A percentile compares a stretch with the other conserved stretches of the same genome.
These are phyloP conservation scores for Rosa hybrid DNA, from an alignment of 331 rosid genomes.

Conservation along the genomic window DNA sequence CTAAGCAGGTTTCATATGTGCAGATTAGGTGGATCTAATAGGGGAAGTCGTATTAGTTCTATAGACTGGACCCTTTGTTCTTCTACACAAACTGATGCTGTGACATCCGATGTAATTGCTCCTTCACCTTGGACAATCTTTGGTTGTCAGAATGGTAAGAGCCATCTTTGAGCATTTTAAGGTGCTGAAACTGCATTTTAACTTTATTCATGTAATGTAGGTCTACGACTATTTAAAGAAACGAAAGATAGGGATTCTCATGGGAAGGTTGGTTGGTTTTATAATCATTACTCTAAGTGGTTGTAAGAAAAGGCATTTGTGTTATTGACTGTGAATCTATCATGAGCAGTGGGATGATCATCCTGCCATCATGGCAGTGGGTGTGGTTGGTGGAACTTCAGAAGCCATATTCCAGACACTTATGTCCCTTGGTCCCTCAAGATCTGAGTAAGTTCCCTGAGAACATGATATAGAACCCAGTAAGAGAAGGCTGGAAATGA, in stretches of 20 bases:
- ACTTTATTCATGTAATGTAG: conserved; percentile 38
- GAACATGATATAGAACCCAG: neutral
- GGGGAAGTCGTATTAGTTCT: conserved; percentile 50
- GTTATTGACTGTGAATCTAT: conserved; percentile 27
- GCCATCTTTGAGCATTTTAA: conserved; percentile 24
- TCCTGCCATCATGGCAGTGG: conserved; percentile 94
- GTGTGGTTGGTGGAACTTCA: conserved; percentile 81
- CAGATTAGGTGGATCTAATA: conserved; percentile 64
- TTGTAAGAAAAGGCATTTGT: conserved; percentile 26
- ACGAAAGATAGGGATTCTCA: conserved; percentile 65
- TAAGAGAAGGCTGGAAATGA: neutral
- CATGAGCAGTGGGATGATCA: conserved; percentile 86
- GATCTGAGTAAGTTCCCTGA: conserved; percentile 73
- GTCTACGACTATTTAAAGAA: conserved; percentile 84
- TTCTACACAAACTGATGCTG: conserved; percentile 42
- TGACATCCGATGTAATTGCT: conserved; percentile 73
- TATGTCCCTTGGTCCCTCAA: conserved; percentile 83
- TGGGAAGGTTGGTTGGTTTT: conserved; percentile 61
- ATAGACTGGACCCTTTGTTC: conserved; percentile 75
- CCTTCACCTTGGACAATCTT: conserved; percentile 90
- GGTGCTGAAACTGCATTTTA: conserved; percentile 23
- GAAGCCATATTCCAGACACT: conserved; percentile 86
- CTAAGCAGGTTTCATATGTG: conserved; percentile 14
- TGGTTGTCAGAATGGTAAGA: conserved; percentile 81
- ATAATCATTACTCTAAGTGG: conserved; percentile 24